These are phyloP conservation scores for Symbiodinium pilosum DNA, from an alignment of 73 alveolate genomes.

Conservation along the genomic window DNA sequence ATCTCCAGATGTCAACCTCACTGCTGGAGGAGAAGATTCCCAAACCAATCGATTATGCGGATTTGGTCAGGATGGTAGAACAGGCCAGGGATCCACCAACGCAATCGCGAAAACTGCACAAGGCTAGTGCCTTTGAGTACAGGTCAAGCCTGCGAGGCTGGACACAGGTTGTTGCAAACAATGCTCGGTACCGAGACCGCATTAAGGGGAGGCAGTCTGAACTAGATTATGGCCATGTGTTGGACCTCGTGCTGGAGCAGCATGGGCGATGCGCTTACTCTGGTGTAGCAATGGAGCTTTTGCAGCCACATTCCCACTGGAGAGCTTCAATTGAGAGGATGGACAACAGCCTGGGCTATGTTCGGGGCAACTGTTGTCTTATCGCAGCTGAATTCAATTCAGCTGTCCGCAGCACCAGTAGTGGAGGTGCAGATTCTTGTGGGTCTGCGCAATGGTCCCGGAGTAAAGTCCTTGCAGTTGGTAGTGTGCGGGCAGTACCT, in stretches of 20 bases:
- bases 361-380: neutral
- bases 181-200: neutral
- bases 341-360: neutral
- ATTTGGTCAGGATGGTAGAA: neutral
- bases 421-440: too few relatives aligned
- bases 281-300: neutral
- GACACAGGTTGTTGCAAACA: neutral
- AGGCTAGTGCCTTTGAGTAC: neutral
- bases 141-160: neutral
- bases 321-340: neutral
- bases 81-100: neutral
- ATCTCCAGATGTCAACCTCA: neutral
- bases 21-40: neutral
- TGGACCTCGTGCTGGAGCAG: constrained; percentile 4
- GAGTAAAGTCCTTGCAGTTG: neutral
- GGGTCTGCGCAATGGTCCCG: constrained; percentile 33
- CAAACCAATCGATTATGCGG: neutral
- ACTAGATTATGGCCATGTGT: neutral
- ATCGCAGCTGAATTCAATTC: constrained; percentile 14
- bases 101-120: neutral
- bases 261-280: neutral
- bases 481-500: neutral
- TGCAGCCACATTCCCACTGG: neutral
- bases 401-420: neutral
- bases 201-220: neutral